Conservation (phyloP, 1,139 yeast species). For the Geotrichum siamense region DNA sequence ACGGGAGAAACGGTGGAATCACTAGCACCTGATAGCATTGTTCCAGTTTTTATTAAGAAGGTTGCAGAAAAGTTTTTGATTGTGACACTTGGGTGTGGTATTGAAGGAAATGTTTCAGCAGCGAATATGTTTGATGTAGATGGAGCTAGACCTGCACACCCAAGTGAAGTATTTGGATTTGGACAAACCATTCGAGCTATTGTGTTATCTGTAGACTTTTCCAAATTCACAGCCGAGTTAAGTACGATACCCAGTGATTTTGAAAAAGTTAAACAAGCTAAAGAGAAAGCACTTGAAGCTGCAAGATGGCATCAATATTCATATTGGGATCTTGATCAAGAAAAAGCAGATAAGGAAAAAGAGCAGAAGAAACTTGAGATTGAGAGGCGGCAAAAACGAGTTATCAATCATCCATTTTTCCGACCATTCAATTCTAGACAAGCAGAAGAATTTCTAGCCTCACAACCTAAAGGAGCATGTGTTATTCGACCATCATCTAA, state of each 20-base stretch:
- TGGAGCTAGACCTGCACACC: conserved; percentile 31
- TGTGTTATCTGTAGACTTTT: conserved; percentile 61
- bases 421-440: conserved; percentile 74
- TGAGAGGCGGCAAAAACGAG: conserved; percentile 55
- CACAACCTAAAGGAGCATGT: conserved; percentile 82
- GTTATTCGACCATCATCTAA: conserved; percentile 92
- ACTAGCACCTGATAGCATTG: conserved; percentile 61
- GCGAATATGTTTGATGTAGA: conserved; percentile 55
- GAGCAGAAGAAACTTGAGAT: conserved; percentile 46
- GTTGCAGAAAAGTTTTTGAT: conserved; percentile 44
- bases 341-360: conserved; percentile 50
- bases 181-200: conserved; percentile 89
- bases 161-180: conserved; percentile 43
- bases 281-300: conserved; percentile 19
- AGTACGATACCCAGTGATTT: conserved; percentile 65
- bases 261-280: conserved; percentile 43
- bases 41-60: conserved; percentile 64
- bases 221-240: conserved; percentile 63
- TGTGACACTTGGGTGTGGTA: conserved; percentile 67
- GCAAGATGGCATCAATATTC: conserved; percentile 48
- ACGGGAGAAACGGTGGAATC: conserved; percentile 79
- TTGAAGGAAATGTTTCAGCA: conserved; percentile 63
- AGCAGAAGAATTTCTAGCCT: conserved; percentile 90
- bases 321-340: conserved; percentile 81
- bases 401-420: conserved; percentile 88